Base-by-base conservation (phyloP, 257 asterid genomes). In the Gentiana dahurica region DNA sequence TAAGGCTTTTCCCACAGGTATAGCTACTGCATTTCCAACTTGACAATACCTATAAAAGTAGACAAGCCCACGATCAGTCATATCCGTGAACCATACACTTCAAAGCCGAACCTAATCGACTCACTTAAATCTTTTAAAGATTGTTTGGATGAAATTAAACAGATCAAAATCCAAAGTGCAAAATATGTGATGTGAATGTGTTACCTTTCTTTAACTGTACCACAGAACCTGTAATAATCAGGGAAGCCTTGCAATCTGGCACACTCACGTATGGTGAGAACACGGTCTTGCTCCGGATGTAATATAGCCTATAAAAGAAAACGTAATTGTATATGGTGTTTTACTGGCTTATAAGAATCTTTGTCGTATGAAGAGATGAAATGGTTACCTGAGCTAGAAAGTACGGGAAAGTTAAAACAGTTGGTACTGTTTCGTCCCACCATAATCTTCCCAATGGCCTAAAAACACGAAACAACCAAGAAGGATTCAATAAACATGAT, bases 351-450 rank as follows among this genome's bases (percentile, higher is more conserved):
- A 8, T 5, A 10, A 11, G 2, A 52, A 34, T 48, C 49, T 33
- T 43, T 4, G 46, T 12, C 50, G n/a, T 34, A 46, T 24, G 36
- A 45, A 51, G 10, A 33, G 33, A 53, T 8, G 1, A 9, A n/a
- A 50, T 33, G n/a, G 46, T 60, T 60, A 76, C 78, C 69, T 72
- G 79, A 43, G 57, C 45, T 1, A 75, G 74, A 13, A 65, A 39
- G 24, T 82, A 61, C 11, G 98, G 96, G 24, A 78, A 75, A 0
- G 96, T 90, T 74, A 90, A 77, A 0, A 90, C 61, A 0, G 96
- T 87, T 3, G 96, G 74, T 12, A 87, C 89, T 0, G 91, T 84
- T 76, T 90, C 96, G 36, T 90, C 98, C 98, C 95, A 90, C 98
- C 98, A 90, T 33, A 90, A 36, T 57, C 98, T 80, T 3, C 69